A percentile compares a stretch with the other conserved stretches of the same genome.
Conservation (phyloP, 1,139 yeast species). For the Nakaseomyces sp. region DNA sequence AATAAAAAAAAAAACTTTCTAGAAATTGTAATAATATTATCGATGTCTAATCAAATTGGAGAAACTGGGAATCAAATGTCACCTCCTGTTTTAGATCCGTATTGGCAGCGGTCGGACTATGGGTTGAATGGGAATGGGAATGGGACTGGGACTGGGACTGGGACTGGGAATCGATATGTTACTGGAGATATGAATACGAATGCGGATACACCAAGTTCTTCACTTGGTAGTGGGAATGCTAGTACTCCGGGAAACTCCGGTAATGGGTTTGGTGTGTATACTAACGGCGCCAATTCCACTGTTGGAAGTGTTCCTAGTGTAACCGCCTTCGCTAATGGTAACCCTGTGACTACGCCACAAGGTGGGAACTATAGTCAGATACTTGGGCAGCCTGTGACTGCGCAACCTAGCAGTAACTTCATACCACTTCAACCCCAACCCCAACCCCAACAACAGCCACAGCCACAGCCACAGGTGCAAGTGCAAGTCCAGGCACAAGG, state of each 20-base stretch:
- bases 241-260: not conserved
- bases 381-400: too few relatives aligned
- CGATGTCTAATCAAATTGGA: not conserved
- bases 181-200: too few relatives aligned
- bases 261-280: not conserved
- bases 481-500: too few relatives aligned
- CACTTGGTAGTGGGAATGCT: not conserved
- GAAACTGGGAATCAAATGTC: not conserved
- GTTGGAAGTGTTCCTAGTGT: too few relatives aligned
- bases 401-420: too few relatives aligned
- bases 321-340: too few relatives aligned
- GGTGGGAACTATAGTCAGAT: too few relatives aligned
- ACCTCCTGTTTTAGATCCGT: not conserved
- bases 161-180: not conserved
- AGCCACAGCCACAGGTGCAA: not conserved
- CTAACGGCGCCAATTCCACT: too few relatives aligned
- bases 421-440: too few relatives aligned
- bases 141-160: not conserved
- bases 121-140: not conserved
- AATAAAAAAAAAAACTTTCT: not conserved
- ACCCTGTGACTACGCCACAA: too few relatives aligned
- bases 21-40: not conserved
- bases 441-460: not conserved
- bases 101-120: not conserved
- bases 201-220: not conserved